These are phyloP conservation scores for Atkinsonella texensis DNA, from an alignment of 2,329 filamentous ascomycete species.

Conservation along the genomic window DNA sequence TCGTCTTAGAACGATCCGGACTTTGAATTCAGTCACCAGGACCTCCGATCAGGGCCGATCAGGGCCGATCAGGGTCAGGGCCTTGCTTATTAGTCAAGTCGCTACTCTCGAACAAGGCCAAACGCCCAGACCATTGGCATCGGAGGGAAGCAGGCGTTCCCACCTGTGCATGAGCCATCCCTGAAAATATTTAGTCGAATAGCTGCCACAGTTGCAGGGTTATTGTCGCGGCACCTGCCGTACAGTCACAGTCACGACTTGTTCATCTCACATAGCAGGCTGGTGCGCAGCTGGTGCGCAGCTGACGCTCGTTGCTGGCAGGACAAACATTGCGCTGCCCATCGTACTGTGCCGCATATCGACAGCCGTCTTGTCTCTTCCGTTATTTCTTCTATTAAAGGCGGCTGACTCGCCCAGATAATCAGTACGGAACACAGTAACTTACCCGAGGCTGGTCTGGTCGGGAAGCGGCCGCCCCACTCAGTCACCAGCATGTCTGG, in stretches of 20 bases:
- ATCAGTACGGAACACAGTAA: background rate
- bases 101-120: background rate
- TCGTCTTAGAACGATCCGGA: background rate
- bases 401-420: background rate
- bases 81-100: background rate
- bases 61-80: background rate
- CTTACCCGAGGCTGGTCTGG: background rate
- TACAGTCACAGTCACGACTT: too few species aligned
- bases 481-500: conserved; percentile 29
- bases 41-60: background rate
- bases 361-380: background rate
- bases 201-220: background rate
- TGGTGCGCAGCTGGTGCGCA: too few species aligned
- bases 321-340: background rate
- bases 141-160: background rate
- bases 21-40: background rate
- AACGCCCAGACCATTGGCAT: background rate
- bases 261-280: too few species aligned
- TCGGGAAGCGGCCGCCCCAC: background rate
- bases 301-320: background rate
- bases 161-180: background rate
- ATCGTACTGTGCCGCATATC: background rate
- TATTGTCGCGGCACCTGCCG: background rate
- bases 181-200: background rate
- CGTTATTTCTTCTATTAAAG: background rate